phyloP scores from a whole-genome alignment of 164 flowering plant species.

The Stephania japonica region DNA sequence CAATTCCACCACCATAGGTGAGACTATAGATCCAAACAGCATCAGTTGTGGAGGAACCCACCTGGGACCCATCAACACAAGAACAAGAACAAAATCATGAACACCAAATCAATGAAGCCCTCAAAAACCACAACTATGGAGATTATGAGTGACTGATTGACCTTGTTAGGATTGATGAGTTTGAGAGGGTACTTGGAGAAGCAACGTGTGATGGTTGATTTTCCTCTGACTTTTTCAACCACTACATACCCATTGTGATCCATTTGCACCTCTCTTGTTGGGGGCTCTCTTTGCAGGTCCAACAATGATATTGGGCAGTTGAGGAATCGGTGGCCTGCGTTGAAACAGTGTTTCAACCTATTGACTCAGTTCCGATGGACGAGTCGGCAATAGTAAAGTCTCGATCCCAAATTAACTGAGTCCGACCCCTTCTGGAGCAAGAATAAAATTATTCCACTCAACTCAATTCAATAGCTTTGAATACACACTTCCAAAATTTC shows the following conservation, averaged over 20 bases:
- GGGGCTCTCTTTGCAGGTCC: background rate
- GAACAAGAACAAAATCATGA: background rate
- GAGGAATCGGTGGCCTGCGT: background rate
- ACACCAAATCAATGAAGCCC: background rate
- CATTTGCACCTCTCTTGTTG: constrained; percentile 17
- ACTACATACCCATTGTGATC: constrained; percentile 46
- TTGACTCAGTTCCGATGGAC: too few relatives aligned
- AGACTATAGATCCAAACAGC: constrained; percentile 89
- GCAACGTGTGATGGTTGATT: constrained; percentile 68
- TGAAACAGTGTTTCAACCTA: background rate
- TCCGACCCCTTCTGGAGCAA: too few relatives aligned
- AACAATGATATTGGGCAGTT: too few relatives aligned
- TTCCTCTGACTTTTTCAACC: constrained; percentile 62
- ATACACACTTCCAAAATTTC: too few relatives aligned
- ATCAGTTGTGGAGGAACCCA: constrained; percentile 55
- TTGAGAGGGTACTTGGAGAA: constrained; percentile 91
- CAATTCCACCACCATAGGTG: constrained; percentile 95
- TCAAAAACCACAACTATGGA: constrained; percentile 2
- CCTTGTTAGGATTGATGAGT: constrained; percentile 84
- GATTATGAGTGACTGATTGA: constrained; percentile 12
- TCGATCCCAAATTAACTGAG: too few relatives aligned
- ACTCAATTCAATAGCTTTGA: too few relatives aligned
- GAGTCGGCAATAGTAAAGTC: too few relatives aligned
- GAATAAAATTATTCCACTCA: too few relatives aligned
- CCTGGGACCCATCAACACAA: constrained; percentile 33